Base-by-base conservation (phyloP, 2,329 filamentous ascomycete species). In the Aureobasidium sp. region DNA sequence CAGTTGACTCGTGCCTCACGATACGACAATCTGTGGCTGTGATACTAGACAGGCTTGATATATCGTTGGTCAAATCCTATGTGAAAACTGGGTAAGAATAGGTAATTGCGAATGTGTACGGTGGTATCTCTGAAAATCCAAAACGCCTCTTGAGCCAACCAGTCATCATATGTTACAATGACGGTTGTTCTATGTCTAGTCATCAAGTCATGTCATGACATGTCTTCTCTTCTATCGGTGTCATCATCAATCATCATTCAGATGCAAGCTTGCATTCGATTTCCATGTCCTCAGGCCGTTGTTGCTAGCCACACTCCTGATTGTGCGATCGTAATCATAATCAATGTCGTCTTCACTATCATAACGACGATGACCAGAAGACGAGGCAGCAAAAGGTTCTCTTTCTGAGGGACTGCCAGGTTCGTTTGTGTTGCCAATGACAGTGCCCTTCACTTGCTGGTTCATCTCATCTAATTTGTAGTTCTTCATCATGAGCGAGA, bases 401-500 rank as follows among this genome's bases (percentile, higher is more conserved):
- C 61, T 54, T 32, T 69, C 69, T 25, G 63, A 63, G 10, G 54
- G 44, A 21, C 36, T 44, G 16, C 42, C 30, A 4, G 39, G 30
- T 39, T 66, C 63, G 34, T 66, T 64, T 11, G 64, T 61, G 32
- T 67, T 71, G 13, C 76, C 76, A 59, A 78, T 74, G 6, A 78
- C 75, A 15, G 71, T 70, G 1, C 76, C 76, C 53, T 72, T 73
- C 15, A 77, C 74, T n/a, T 73, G 73, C 63, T 78, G 75, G 41
- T 76, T 70, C 65, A 77, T 75, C 71, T 80, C 77, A 66, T 83
- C 80, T 21, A 87, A 75, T 63, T 77, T 78, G 67, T 84, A 83
- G 69, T 87, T 81, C 69, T 76, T 76, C 79, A 86, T 81, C n/a
- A 79, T 62, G 61, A 85, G 72, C 63, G 78, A 81, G 59, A 86